phyloP scores from a whole-genome alignment of 2,329 filamentous ascomycete species.

The Chaetomiaceae sp. region DNA sequence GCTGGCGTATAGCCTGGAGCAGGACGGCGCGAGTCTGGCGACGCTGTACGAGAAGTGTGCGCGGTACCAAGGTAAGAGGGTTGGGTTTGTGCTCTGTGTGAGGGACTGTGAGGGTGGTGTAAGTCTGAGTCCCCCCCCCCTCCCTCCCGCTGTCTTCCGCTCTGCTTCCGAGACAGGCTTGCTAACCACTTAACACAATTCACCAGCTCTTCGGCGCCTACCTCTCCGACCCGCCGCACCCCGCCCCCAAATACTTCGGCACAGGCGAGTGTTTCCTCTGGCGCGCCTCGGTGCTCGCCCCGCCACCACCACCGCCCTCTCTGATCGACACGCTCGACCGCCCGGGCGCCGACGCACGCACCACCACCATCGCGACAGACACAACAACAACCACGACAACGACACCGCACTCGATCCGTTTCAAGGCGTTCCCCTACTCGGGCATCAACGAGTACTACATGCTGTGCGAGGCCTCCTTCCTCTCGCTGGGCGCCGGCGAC shows the following conservation, averaged over 20 bases:
- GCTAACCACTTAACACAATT: too few relatives aligned
- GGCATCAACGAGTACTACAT: conserved; percentile 97
- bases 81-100: conserved; percentile 85
- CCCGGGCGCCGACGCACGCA: conserved; percentile 39
- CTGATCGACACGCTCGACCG: conserved; percentile 30
- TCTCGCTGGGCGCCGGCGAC: conserved; percentile 82
- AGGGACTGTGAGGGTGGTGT: conserved; percentile 69
- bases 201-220: conserved; percentile 80
- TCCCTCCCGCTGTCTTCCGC: not conserved
- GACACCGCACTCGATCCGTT: conserved; percentile 59
- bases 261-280: conserved; percentile 95
- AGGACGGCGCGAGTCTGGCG: conserved; percentile 79
- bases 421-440: conserved; percentile 95
- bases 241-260: conserved; percentile 80
- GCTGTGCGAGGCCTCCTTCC: conserved; percentile 76
- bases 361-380: conserved; percentile 37
- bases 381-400: conserved; percentile 10
- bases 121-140: conserved; percentile 34
- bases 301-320: conserved; percentile 63
- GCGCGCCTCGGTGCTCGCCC: conserved; percentile 63
- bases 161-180: not conserved
- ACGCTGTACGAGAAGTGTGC: conserved; percentile 81
- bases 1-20: conserved; percentile 81
- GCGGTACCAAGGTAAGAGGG: conserved; percentile 59
- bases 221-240: conserved; percentile 80